Percentiles rank a stretch among this genome's conserved stretches.
Conservation (phyloP, 352 stramenopile species). For the Globisporangium radiosum region DNA sequence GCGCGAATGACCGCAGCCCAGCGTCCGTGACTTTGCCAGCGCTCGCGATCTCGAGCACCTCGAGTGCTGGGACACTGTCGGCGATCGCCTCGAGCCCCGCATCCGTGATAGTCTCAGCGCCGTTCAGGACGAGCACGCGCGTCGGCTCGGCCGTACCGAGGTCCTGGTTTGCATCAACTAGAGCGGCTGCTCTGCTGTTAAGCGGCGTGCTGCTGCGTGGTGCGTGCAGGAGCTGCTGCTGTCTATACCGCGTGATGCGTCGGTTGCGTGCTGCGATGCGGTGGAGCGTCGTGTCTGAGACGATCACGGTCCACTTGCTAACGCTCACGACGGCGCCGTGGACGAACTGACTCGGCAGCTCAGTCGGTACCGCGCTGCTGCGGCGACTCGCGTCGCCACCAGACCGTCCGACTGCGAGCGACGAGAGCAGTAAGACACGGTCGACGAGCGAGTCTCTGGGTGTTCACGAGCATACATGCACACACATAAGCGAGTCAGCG, state of each 20-base stretch:
- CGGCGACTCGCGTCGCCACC: background rate
- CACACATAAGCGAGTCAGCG: background rate
- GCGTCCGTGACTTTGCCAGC: slow-evolving; percentile 47
- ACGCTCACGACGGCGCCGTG: slow-evolving; percentile 44
- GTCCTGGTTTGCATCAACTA: background rate
- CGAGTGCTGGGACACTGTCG: slow-evolving; percentile 35
- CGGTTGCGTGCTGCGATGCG: slow-evolving; percentile 61
- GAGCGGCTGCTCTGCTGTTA: background rate
- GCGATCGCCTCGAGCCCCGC: slow-evolving; percentile 43
- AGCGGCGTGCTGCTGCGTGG: background rate
- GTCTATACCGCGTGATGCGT: slow-evolving; percentile 24
- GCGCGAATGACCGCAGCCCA: slow-evolving; percentile 39
- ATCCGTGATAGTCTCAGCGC: slow-evolving; percentile 63
- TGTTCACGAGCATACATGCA: background rate
- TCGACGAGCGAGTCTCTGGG: slow-evolving; percentile 3
- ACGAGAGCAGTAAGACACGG: slow-evolving; percentile 13
- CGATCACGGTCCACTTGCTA: slow-evolving; percentile 61
- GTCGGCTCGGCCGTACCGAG: slow-evolving; percentile 19
- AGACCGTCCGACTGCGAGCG: background rate
- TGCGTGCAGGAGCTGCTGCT: slow-evolving; percentile 15
- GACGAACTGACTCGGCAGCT: slow-evolving; percentile 62
- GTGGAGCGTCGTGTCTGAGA: slow-evolving; percentile 52
- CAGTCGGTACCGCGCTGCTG: slow-evolving; percentile 10
- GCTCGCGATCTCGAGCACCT: slow-evolving; percentile 47
- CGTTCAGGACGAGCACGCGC: slow-evolving; percentile 45